Percentiles rank a stretch among this genome's conserved stretches.
phyloP scores from a whole-genome alignment of 2,329 filamentous ascomycete genomes.

The Ascosphaera pollenicola region DNA sequence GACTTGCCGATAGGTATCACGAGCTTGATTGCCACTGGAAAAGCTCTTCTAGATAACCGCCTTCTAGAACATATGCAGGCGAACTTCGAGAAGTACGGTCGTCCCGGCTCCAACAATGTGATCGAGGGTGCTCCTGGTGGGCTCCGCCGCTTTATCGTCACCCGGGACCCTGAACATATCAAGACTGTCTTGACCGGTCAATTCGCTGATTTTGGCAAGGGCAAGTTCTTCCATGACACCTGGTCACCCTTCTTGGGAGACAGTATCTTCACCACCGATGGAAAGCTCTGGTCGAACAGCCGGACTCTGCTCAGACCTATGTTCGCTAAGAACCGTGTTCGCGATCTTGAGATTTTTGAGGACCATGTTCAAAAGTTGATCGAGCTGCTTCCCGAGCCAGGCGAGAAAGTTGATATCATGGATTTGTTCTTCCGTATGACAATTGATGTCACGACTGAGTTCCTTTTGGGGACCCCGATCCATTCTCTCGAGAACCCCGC shows the following conservation, averaged over 20 bases:
- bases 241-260: constrained; percentile 36
- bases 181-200: constrained; percentile 61
- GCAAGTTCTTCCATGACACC: constrained; percentile 47
- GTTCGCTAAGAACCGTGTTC: constrained; percentile 57
- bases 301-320: constrained; percentile 55
- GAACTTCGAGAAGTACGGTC: background rate
- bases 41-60: constrained; percentile 4
- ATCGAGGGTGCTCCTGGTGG: background rate
- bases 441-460: constrained; percentile 58
- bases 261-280: constrained; percentile 53
- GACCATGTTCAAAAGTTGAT: constrained; percentile 46
- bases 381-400: constrained; percentile 36
- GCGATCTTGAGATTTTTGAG: constrained; percentile 58
- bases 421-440: constrained; percentile 32
- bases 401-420: constrained; percentile 9
- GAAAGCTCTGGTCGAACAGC: constrained; percentile 47
- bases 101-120: background rate
- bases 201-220: constrained; percentile 60
- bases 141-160: constrained; percentile 35
- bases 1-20: background rate
- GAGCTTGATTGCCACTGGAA: background rate
- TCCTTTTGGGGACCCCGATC: constrained; percentile 50
- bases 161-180: constrained; percentile 58
- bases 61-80: constrained; percentile 10
- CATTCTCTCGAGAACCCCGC: constrained; percentile 32